These are phyloP conservation scores for Inonotus obliquus DNA, from an alignment of 1,284 basidiomycete genomes.

Conservation along the genomic window DNA sequence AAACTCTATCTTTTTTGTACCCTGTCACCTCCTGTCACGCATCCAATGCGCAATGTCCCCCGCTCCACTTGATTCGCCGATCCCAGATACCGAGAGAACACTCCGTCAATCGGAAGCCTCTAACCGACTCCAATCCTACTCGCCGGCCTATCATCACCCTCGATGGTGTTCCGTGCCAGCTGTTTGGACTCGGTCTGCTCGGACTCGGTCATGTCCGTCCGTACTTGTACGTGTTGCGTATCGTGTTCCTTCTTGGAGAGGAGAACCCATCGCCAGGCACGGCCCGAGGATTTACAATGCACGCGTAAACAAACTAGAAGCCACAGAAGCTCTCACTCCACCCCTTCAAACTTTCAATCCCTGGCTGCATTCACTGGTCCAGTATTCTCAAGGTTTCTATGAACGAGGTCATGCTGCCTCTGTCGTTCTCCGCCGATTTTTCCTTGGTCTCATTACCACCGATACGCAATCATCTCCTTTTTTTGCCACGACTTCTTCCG, in stretches of 20 bases:
- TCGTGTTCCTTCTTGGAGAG: not conserved
- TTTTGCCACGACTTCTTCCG: too few species aligned
- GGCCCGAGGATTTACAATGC: not conserved
- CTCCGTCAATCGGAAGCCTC: not conserved
- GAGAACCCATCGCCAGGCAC: not conserved
- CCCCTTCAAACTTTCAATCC: too few species aligned
- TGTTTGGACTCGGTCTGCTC: not conserved
- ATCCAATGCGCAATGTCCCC: slow-evolving; percentile 14
- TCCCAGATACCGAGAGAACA: not conserved
- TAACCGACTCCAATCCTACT: not conserved
- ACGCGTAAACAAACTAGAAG: not conserved
- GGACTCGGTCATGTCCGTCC: not conserved
- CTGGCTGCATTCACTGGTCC: too few species aligned
- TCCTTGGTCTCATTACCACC: too few species aligned
- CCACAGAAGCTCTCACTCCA: not conserved
- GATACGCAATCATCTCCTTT: too few species aligned
- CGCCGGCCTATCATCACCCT: not conserved
- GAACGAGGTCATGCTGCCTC: too few species aligned
- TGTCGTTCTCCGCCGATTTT: too few species aligned
- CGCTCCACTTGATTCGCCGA: not conserved
- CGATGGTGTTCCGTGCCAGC: too few species aligned
- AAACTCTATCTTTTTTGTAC: too few species aligned
- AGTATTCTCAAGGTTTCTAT: too few species aligned
- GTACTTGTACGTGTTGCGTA: not conserved
- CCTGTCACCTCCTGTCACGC: slow-evolving; percentile 7